Base-by-base conservation (phyloP, 371 early-diverging fungal genomes). In the Circinella minor region DNA sequence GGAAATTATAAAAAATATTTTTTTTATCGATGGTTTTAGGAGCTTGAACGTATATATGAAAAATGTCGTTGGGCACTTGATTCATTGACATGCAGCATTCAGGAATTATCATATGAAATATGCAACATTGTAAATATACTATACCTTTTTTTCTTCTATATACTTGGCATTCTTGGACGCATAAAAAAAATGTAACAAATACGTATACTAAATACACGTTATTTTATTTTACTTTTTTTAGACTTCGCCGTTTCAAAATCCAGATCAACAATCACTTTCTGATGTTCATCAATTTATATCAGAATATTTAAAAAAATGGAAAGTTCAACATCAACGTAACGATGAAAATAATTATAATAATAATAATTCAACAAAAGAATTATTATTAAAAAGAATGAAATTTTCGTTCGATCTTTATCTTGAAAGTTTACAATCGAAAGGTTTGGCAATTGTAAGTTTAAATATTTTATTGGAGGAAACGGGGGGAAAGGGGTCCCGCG, bases 361-460 rank as follows among this genome's bases (percentile, higher is more conserved):
- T 65, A 49, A 17, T 9, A 14, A 13, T 17, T 37, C 13, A 38
- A 61, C 14, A 36, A 27, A 46, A 10, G 27, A 18, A 20, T 47
- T 1, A 3, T 18, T 46, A 27, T 9, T 34, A 34, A 47, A 11
- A 9, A 43, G 43, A 9, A 6, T 10, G 17, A 34, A 57, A 36
- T 17, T 14, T 4, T 37, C 69, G 3, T 63, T 69, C 27, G 69
- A 69, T 48, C 14, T 18, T 20, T 70, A 63, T 20, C 60, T 65
- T 48, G 43, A 65, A 17, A 55, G 48, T 20, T 36, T 70, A 15
- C 59, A 70, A 36, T 27, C 38, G 7, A 61, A 64, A 13, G 65
- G 64, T 47, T 49, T 70, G 18, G 36, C 70, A 18, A 34, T 47
- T 54, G 70, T 65, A 70, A 57, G 36, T 9, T 57, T n/a, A 54